A percentile compares a stretch with the other conserved stretches of the same genome.
phyloP scores from a whole-genome alignment of 495 filamentous ascomycete species.

The Talaromyces liani region DNA sequence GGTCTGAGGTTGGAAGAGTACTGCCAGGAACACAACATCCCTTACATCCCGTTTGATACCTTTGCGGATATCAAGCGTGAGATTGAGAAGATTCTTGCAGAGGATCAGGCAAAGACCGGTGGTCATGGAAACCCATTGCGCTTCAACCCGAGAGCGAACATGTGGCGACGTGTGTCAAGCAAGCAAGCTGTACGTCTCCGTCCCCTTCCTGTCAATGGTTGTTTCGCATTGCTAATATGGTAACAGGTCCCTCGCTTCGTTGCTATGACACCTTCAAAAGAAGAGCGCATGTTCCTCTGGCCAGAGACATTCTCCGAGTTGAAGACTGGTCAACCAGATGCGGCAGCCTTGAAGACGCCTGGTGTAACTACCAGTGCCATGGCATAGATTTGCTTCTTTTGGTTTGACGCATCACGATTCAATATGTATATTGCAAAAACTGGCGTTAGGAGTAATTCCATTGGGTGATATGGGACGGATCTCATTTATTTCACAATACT shows the following conservation, averaged over 20 bases:
- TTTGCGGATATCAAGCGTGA: slow-evolving; percentile 63
- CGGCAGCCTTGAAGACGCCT: not conserved
- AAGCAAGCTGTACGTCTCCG: slow-evolving; percentile 37
- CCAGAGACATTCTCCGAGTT: slow-evolving; percentile 51
- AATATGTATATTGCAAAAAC: not conserved
- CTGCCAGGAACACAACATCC: slow-evolving; percentile 56
- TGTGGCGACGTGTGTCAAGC: slow-evolving; percentile 61
- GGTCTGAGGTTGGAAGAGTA: slow-evolving; percentile 66
- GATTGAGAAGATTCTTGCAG: slow-evolving; percentile 49
- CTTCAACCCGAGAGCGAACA: slow-evolving; percentile 65
- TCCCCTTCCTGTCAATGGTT: not conserved
- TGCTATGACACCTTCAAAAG: slow-evolving; percentile 46
- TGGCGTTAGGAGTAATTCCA: not conserved
- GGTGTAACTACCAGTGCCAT: not conserved
- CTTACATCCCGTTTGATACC: slow-evolving; percentile 58
- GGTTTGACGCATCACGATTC: not conserved
- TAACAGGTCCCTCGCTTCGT: slow-evolving; percentile 45
- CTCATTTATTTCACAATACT: not conserved
- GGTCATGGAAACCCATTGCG: slow-evolving; percentile 53
- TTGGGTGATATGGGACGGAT: not conserved
- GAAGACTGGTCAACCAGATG: slow-evolving; percentile 14
- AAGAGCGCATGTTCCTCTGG: slow-evolving; percentile 64
- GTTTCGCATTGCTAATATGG: not conserved
- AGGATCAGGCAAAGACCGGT: slow-evolving; percentile 58
- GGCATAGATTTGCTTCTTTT: not conserved